Base-by-base conservation (phyloP, 1,139 yeast species). In the Dujonia santamariae region DNA sequence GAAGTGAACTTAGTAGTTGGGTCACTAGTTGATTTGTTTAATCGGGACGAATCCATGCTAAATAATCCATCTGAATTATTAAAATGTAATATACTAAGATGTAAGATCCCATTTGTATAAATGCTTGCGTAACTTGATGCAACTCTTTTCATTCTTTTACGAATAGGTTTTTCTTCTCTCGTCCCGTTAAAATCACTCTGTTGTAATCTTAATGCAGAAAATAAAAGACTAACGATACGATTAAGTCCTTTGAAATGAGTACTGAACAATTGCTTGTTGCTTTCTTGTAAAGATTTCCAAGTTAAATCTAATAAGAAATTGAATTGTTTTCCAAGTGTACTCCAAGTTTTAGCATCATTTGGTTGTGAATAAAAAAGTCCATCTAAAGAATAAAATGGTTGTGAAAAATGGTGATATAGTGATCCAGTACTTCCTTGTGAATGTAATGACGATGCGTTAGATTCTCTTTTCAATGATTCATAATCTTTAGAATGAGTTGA, bases 341-440 rank as follows among this genome's bases (percentile, higher is more conserved):
- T 61, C 88, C 88, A 82, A 7, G 64, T 61, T n/a, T 66, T 57
- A 18, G 80, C 56, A 51, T 83, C 90, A 1, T 72, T 56, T 4
- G 76, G 68, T 37, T 77, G 78, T 34, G 65, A 64, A 48, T 79
- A 80, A 50, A 81, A 80, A 14, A 77, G 50, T 7, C 59, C 58
- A 5, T 64, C 61, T 47, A 62, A 52, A 7, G 67, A 49, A 44
- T 63, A 69, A 32, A 69, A 60, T 5, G 75, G 74, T 38, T 63
- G 67, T 4, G 53, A 48, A 43, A 69, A 69, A 37, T 66, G 69
- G 45, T 69, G 75, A 44, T 67, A 67, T 6, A 60, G 50, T 16
- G 59, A 49, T 2, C 57, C 47, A 7, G 51, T 45, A 1, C 62
- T 50, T 41, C 45, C 46, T 44, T 46, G 61, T 20, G 46, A 61